Evolutionary conservation across 768 basidiomycete genomes (phyloP).

Genomic region (Agrocybe pediades): DNA sequence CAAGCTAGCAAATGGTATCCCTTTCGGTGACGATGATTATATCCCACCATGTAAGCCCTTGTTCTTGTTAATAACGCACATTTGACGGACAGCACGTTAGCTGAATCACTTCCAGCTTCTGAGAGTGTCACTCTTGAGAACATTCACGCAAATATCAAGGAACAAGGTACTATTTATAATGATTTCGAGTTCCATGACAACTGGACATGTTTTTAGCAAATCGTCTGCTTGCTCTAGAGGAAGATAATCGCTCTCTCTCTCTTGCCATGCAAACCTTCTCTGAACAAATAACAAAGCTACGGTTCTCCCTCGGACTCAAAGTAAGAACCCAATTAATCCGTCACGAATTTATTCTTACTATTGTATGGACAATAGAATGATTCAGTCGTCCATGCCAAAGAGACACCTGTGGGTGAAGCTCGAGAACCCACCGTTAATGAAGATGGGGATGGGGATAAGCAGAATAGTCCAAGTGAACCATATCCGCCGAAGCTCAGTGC

Average conservation of each 20-base stretch:
- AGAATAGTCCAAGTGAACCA: neutral
- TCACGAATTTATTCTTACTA: neutral
- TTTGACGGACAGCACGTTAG: slow-evolving; percentile 8
- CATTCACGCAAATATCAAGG: slow-evolving; percentile 42
- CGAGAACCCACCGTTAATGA: neutral
- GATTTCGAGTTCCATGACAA: slow-evolving; percentile 7
- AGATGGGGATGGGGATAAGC: neutral
- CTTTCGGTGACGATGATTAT: slow-evolving; percentile 81
- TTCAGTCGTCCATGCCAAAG: slow-evolving; percentile 17
- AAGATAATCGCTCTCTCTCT: slow-evolving; percentile 71
- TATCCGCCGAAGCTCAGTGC: neutral
- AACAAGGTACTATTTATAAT: slow-evolving; percentile 57
- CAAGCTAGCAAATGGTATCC: slow-evolving; percentile 80
- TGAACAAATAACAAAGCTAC: slow-evolving; percentile 57
- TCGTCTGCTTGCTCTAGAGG: slow-evolving; percentile 68
- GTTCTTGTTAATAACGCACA: neutral
- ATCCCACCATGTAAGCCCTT: slow-evolving; percentile 78
- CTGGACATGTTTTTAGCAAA: slow-evolving; percentile 45
- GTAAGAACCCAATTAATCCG: slow-evolving; percentile 19
- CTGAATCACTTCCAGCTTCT: slow-evolving; percentile 18
- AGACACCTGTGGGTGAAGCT: neutral
- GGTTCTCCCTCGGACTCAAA: slow-evolving; percentile 38
- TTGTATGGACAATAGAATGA: slow-evolving; percentile 19
- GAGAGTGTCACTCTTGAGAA: slow-evolving; percentile 14
- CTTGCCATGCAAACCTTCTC: slow-evolving; percentile 58